These are phyloP conservation scores for Croton setiger DNA, from an alignment of 441 rosid species.

Conservation along the genomic window DNA sequence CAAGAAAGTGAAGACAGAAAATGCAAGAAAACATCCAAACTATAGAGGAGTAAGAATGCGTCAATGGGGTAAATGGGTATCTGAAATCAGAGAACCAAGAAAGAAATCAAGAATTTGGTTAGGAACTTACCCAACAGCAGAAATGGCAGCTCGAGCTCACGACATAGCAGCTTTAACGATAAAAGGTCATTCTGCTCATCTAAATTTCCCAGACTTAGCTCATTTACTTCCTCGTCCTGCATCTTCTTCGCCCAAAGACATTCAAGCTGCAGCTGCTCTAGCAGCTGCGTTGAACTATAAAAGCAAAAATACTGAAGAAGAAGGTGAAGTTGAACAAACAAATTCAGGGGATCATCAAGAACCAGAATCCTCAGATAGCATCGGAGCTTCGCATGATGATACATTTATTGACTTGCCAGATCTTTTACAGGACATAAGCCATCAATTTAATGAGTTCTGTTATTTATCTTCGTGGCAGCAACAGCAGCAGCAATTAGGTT, in stretches of 20 bases:
- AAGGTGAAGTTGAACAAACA: not conserved
- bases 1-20: conserved; percentile 22
- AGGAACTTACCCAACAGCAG: conserved; percentile 66
- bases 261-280: conserved; percentile 67
- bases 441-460: conserved; percentile 42
- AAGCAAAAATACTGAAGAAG: conserved; percentile 1
- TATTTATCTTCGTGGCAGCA: conserved; percentile 38
- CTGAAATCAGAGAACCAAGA: conserved; percentile 73
- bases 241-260: conserved; percentile 42
- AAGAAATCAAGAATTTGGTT: conserved; percentile 81
- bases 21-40: conserved; percentile 32
- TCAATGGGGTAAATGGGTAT: conserved; percentile 91
- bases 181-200: conserved; percentile 59
- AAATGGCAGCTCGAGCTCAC: conserved; percentile 87
- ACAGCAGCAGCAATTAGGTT: conserved; percentile 13
- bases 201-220: conserved; percentile 58
- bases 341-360: not conserved
- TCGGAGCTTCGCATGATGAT: conserved; percentile 31
- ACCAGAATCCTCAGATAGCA: conserved; percentile 36
- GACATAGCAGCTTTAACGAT: conserved; percentile 67
- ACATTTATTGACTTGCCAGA: conserved; percentile 69
- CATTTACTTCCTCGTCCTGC: conserved; percentile 50
- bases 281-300: conserved; percentile 47
- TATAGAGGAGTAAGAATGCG: conserved; percentile 78
- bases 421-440: conserved; percentile 39